Conservation (phyloP, 2,329 filamentous ascomycete genomes). For the Aspergillus sp. region DNA sequence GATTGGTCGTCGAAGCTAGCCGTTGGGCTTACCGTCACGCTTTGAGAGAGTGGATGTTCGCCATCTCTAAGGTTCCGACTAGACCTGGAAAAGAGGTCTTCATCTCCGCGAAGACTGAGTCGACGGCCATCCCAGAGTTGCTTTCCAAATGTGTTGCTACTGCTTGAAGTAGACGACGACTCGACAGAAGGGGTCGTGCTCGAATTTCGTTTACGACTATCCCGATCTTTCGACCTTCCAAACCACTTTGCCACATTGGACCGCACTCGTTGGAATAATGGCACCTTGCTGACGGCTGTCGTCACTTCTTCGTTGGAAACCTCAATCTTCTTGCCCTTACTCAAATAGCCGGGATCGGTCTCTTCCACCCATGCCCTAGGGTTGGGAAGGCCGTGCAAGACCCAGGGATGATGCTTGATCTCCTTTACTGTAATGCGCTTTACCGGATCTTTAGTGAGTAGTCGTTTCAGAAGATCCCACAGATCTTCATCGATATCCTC, state of each 20-base stretch:
- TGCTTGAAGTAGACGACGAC: slow-evolving; percentile 59
- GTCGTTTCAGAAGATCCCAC: slow-evolving; percentile 74
- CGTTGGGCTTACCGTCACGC: slow-evolving; percentile 71
- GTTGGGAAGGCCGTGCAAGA: slow-evolving; percentile 76
- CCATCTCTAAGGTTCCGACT: slow-evolving; percentile 56
- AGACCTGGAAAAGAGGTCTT: slow-evolving; percentile 55
- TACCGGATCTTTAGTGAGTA: slow-evolving; percentile 87
- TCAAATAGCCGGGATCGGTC: slow-evolving; percentile 80
- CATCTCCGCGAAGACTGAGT: slow-evolving; percentile 60
- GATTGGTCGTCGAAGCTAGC: slow-evolving; percentile 33
- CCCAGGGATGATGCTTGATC: slow-evolving; percentile 94
- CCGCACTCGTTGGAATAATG: slow-evolving; percentile 80
- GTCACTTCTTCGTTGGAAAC: slow-evolving; percentile 91
- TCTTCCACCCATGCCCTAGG: slow-evolving; percentile 86
- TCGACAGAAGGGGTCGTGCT: slow-evolving; percentile 60
- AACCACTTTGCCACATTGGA: slow-evolving; percentile 74
- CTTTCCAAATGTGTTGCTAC: slow-evolving; percentile 60
- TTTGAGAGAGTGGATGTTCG: slow-evolving; percentile 77
- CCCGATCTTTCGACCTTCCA: slow-evolving; percentile 43
- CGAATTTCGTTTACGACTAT: slow-evolving; percentile 56
- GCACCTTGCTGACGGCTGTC: slow-evolving; percentile 85
- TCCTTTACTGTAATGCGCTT: slow-evolving; percentile 87
- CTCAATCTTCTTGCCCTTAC: slow-evolving; percentile 83
- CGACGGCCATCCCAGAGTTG: slow-evolving; percentile 56
- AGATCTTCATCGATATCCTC: slow-evolving; percentile 83